Evolutionary conservation across 2,329 filamentous ascomycete species (phyloP), one percentile per base, ranked within the genome.

Genomic region (Fusarium bactridioides): DNA sequence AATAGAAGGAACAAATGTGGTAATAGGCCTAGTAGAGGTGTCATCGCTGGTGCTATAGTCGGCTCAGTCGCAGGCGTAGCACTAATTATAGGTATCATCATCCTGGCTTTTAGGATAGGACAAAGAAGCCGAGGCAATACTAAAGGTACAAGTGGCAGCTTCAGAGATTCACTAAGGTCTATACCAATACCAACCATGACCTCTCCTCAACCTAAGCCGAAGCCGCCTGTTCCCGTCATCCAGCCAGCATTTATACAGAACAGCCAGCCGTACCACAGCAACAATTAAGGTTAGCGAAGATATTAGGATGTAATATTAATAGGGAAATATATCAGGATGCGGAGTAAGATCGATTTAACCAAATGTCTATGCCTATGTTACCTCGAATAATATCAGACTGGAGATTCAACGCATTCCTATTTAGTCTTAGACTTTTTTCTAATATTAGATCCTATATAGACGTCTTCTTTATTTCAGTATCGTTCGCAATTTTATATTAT

Each of bases 401-500:
- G 27, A 31, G 4, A 29, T 16, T 18, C 10, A n/a, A 12, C 15
- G 7, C 13, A 48, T n/a, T 48, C 1, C 4, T 1, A 11, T 6
- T 3, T 9, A 4, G 19, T 18, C 13, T 10, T 21, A 0, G 9
- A 4, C 23, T 7, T 25, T 44, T n/a, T 19, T 19, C 7, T 4
- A 18, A 23, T 23, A 25, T 25, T 25, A 25, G 5, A 43, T 12
- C 15, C 1, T 43, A 6, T 19, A 41, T 43, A 5, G 5, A 41
- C 0, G 5, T 6, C 5, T 18, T 23, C 1, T 23, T 23, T 0
- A 43, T 9, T 23, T 11, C 2, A 16, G 40, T 0, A 11, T 23
- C 4, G 4, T 43, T 43, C n/a, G 40, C n/a, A 4, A 5, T 23
- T 3, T 15, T 7, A 15, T n/a, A n/a, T 9, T n/a, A 15, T 16